These are phyloP conservation scores for Plectosphaerella plurivora DNA, from an alignment of 2,329 filamentous ascomycete species.

Conservation along the genomic window DNA sequence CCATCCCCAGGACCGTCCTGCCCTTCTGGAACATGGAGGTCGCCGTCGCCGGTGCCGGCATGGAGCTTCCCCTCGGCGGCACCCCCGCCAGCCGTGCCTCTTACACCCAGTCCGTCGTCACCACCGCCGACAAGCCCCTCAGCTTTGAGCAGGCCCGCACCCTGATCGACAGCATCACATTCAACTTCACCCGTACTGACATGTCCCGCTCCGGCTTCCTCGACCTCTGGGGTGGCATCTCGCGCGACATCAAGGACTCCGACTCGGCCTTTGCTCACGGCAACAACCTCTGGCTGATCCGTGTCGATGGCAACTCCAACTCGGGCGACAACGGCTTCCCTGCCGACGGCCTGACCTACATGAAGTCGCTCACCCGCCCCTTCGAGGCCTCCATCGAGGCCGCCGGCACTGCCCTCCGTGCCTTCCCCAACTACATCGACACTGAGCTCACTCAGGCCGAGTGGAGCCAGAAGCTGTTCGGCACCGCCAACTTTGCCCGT, in stretches of 20 bases:
- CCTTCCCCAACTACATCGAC: constrained; percentile 13
- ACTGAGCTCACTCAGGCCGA: constrained; percentile 10
- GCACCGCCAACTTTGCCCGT: constrained; percentile 9
- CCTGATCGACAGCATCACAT: constrained; percentile 7
- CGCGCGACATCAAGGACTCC: constrained; percentile 27
- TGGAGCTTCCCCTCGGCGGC: constrained; percentile 10
- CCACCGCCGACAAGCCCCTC: constrained; percentile 9
- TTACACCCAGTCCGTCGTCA: constrained; percentile 11
- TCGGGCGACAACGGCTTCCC: constrained; percentile 42
- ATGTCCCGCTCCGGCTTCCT: constrained; percentile 10
- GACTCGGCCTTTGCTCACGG: constrained; percentile 32
- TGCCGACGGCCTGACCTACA: constrained; percentile 39
- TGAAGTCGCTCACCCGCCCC: constrained; percentile 32
- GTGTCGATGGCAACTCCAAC: constrained; percentile 8
- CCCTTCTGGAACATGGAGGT: constrained; percentile 14
- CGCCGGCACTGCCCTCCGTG: constrained; percentile 6
- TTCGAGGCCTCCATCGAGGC: constrained; percentile 10
- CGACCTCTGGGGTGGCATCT: constrained; percentile 12
- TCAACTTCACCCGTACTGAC: constrained; percentile 10
- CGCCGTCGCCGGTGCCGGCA: constrained; percentile 8
- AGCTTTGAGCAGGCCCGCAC: constrained; percentile 7
- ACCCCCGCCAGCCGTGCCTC: constrained; percentile 8
- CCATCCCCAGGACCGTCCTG: constrained; percentile 5
- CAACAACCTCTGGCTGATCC: constrained; percentile 33
- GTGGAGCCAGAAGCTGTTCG: constrained; percentile 11